Percentiles rank a stretch among this genome's conserved stretches.
These are phyloP conservation scores for Scheffersomyces segobiensis DNA, from an alignment of 1,139 yeast genomes.

Conservation along the genomic window DNA sequence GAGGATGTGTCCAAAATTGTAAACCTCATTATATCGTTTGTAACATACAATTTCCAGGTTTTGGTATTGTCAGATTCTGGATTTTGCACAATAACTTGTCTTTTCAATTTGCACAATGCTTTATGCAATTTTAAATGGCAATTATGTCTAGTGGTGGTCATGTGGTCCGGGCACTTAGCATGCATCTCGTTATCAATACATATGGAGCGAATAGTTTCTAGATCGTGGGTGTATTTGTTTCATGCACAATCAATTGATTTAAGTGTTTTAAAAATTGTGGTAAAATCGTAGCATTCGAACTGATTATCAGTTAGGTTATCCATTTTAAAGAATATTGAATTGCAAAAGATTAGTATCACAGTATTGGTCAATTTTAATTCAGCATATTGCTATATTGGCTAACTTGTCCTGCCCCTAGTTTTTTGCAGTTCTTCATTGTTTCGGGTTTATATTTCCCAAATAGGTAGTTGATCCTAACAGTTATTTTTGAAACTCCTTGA, in stretches of 20 bases:
- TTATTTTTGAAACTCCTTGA: not conserved
- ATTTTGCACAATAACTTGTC: slow-evolving; percentile 5
- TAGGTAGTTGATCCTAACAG: not conserved
- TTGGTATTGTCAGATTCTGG: slow-evolving; percentile 8
- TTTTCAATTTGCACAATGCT: slow-evolving; percentile 26
- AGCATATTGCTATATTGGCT: not conserved
- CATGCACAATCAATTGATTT: not conserved
- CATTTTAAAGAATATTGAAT: not conserved
- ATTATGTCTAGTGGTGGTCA: slow-evolving; percentile 12
- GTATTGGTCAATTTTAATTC: not conserved
- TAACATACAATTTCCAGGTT: slow-evolving; percentile 31
- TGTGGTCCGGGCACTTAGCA: slow-evolving; percentile 1
- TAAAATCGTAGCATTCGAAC: not conserved
- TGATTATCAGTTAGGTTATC: not conserved
- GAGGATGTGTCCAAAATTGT: slow-evolving; percentile 25
- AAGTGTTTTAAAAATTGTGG: not conserved
- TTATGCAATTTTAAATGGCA: slow-evolving; percentile 34
- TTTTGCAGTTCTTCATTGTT: not conserved
- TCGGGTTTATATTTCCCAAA: not conserved
- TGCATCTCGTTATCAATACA: not conserved
- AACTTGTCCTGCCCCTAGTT: not conserved
- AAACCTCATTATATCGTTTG: slow-evolving; percentile 32
- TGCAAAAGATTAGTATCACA: not conserved
- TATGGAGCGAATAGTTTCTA: not conserved
- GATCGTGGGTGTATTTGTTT: not conserved